A percentile compares a stretch with the other conserved stretches of the same genome.
phyloP scores from a whole-genome alignment of 257 asterid genomes.

The Fraxinus excelsior region DNA sequence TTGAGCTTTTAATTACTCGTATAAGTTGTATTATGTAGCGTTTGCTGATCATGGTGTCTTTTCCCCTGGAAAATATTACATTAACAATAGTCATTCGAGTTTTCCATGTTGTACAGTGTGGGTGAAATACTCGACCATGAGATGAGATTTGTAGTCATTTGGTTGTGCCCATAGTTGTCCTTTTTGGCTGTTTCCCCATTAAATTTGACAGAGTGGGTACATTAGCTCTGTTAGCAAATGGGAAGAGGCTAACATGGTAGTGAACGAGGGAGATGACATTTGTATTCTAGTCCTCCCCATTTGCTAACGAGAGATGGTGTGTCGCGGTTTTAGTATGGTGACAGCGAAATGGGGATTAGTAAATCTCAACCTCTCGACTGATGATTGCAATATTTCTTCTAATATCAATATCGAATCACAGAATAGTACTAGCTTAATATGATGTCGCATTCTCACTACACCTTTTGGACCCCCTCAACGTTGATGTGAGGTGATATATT shows the following conservation, averaged over 20 bases:
- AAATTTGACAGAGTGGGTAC: not conserved
- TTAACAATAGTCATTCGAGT: not conserved
- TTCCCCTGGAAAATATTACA: not conserved
- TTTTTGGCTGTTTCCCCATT: not conserved
- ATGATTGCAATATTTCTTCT: too few relatives aligned
- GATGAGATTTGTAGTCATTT: not conserved
- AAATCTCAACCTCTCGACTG: too few relatives aligned
- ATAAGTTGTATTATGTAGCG: not conserved
- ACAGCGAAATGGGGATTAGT: too few relatives aligned
- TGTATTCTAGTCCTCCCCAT: too few relatives aligned
- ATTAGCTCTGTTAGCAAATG: not conserved
- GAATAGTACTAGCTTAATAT: too few relatives aligned
- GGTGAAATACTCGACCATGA: not conserved
- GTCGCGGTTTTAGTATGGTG: not conserved
- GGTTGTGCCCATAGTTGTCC: not conserved
- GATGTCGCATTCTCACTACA: not conserved
- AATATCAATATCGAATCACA: too few relatives aligned
- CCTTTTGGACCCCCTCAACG: conserved; percentile 53
- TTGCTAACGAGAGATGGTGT: too few relatives aligned
- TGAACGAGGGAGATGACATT: not conserved
- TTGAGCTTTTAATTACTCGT: not conserved
- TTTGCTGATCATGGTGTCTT: not conserved
- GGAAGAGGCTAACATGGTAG: not conserved
- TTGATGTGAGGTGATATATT: conserved; percentile 49
- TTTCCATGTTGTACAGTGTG: not conserved